Evolutionary conservation across 352 stramenopile species (phyloP), one percentile per base, ranked within the genome.

Genomic region (Phytophthora fragariae): DNA sequence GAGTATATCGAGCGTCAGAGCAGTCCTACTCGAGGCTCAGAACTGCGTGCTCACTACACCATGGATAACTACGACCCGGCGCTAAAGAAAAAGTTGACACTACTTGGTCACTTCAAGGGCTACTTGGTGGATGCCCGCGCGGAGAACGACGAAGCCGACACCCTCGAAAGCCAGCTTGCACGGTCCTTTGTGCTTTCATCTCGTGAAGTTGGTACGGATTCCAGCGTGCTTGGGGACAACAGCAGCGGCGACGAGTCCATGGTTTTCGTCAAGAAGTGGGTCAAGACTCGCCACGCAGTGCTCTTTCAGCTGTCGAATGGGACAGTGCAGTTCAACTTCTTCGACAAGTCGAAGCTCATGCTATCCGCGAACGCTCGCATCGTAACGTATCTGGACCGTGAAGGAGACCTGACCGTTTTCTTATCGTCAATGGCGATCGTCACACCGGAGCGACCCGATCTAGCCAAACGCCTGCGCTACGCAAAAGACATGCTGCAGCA

Each of bases 221-320:
- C 39, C 1, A 73, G 59, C 56, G 67, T 44, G 6, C 39, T 56
- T 47, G 63, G 47, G 56, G 49, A 55, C 19, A 65, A 65, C 57
- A 53, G 54, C 24, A 53, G 54, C 27, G 60, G 58, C 29, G 62
- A 68, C 29, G 27, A 77, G 15, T 73, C 75, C 14, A 90, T 99
- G 78, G 84, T 98, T 11, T 99, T 96, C 72, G 86, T 99, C 49
- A 99, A 98, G 74, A 99, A 99, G 77, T 99, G 97, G 97, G 89
- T 99, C 71, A 97, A 98, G 63, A 99, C 98, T 24, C 97, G 97
- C 52, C 97, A 99, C 72, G 97, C 98, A 2, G 97, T 99, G 75
- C 87, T 99, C 5, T 99, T 99, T 76, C 94, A 97, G 57, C 80
- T 99, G 31, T 99, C 95, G 24, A 98, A 99, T 81, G 83, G 95